Base-by-base conservation (phyloP, 2,329 filamentous ascomycete species). In the Penicillium fuscoglaucum region DNA sequence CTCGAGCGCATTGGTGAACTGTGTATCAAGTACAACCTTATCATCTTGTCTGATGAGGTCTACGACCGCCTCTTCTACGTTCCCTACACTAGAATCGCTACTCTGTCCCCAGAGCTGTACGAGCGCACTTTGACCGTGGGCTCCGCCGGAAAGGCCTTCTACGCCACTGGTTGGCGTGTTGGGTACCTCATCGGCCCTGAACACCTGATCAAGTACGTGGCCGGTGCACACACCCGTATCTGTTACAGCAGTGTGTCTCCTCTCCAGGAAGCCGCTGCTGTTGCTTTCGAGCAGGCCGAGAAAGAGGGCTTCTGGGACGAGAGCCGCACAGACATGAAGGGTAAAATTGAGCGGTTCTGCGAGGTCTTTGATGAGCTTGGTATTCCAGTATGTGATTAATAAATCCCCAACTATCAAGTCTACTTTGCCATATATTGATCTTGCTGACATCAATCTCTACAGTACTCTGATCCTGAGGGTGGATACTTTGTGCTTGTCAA, bases 401-500 rank as follows among this genome's bases (percentile, higher is more conserved):
- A 40, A 17, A 45, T 19, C 24, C 17, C 31, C 50, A 15, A 24
- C 0, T 33, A 17, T 40, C 10, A 37, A 19, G 3, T n/a, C 9
- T 8, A 31, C 17, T 15, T 13, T 46, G 10, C 13, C 3, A 48
- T 26, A 29, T 0, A 35, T 37, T 31, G 17, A 24, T 21, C 6
- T 41, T 17, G 33, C 55, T 58, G 21, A 53, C 45, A 26, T 5
- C 3, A 12, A 7, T 8, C 3, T 28, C 13, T 28, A 9, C 37
- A 80, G 74, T 96, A 93, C 79, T 93, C 91, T 1, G 89, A 96
- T 59, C 95, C 95, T 5, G 93, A 99, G 75, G 95, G 95, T 53
- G 95, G 95, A 21, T 99, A 99, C 80, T 99, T 99, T 72, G 91
- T 99, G 40, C 85, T 99, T 53, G 95, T 91, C 63, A 99, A 99